A percentile compares a stretch with the other conserved stretches of the same genome.
Conservation (phyloP, 805 yeast species). For the Candida ponderosae region DNA sequence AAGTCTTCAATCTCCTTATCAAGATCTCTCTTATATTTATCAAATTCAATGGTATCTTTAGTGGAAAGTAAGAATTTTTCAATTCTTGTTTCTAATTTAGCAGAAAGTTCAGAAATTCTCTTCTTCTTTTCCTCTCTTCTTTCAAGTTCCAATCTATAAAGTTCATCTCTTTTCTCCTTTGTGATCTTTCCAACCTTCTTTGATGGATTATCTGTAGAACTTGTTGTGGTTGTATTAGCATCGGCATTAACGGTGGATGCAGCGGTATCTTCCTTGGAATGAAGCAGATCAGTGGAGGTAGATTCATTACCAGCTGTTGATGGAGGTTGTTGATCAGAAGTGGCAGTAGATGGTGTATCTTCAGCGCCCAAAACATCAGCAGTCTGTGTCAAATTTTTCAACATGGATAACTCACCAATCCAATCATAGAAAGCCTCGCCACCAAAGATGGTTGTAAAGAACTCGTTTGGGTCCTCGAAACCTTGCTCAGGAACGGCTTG, state of each 20-base stretch:
- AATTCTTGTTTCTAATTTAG: conserved; percentile 39
- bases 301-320: conserved; percentile 1
- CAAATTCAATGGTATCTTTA: conserved; percentile 38
- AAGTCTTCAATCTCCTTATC: conserved; percentile 64
- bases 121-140: conserved; percentile 40
- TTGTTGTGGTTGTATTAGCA: conserved; percentile 19
- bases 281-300: conserved; percentile 10
- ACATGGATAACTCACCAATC: conserved; percentile 69
- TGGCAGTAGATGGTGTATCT: conserved; percentile 15
- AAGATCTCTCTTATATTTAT: conserved; percentile 42
- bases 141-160: conserved; percentile 43
- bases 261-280: conserved; percentile 2
- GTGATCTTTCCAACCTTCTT: conserved; percentile 20
- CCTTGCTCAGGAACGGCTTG: conserved; percentile 63
- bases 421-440: conserved; percentile 73
- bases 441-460: conserved; percentile 77
- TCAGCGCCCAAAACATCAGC: conserved; percentile 38
- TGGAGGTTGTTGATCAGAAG: neutral
- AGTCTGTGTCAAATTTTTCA: conserved; percentile 53
- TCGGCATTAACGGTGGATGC: conserved; percentile 5
- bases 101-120: conserved; percentile 43
- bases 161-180: conserved; percentile 40
- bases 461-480: conserved; percentile 80
- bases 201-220: conserved; percentile 19
- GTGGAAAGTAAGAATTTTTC: conserved; percentile 36